Base-by-base conservation (phyloP, 2,329 filamentous ascomycete species). In the Neopestalotiopsis sp. region DNA sequence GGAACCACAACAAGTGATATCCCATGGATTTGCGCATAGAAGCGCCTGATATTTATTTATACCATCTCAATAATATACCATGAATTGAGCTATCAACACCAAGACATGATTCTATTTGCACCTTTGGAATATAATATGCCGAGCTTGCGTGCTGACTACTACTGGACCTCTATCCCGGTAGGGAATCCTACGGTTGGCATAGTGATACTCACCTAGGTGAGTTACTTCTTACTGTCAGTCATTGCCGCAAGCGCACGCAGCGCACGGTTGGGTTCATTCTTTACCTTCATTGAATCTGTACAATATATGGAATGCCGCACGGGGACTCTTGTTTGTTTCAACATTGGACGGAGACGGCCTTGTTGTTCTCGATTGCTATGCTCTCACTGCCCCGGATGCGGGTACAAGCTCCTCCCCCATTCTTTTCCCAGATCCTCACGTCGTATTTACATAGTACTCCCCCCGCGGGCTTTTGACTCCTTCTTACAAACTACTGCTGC, bases 11-110 rank as follows among this genome's bases (percentile, higher is more conserved):
- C 17, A 52, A 52, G 45, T 52, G 45, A 52, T 52, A 52, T 52
- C 45, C 45, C 45, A 52, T 52, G 45, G 45, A n/a, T 52, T 52
- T 52, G 45, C 45, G 45, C 45, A 52, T 52, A 52, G 45, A 24
- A 52, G 45, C 45, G 45, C 45, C 45, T 52, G 45, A 17, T 7
- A 45, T 45, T 45, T 49, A 49, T 7, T 52, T 52, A 52, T 14
- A n/a, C 20, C 45, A 52, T 24, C 17, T 52, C 45, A 52, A 52
- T 52, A 52, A 52, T 52, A 52, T 52, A 28, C 24, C 45, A n/a
- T 52, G 45, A 52, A 52, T 20, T 52, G 45, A 24, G 45, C 45
- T 9, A 20, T 9, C 45, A 52, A n/a, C 45, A 52, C 10, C 45
- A 52, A 52, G 7, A n/a, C 45, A n/a, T 52, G 7, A 7, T 10